Conservation (phyloP, 2,329 filamentous ascomycete species). For the Epichloe hybrida region DNA sequence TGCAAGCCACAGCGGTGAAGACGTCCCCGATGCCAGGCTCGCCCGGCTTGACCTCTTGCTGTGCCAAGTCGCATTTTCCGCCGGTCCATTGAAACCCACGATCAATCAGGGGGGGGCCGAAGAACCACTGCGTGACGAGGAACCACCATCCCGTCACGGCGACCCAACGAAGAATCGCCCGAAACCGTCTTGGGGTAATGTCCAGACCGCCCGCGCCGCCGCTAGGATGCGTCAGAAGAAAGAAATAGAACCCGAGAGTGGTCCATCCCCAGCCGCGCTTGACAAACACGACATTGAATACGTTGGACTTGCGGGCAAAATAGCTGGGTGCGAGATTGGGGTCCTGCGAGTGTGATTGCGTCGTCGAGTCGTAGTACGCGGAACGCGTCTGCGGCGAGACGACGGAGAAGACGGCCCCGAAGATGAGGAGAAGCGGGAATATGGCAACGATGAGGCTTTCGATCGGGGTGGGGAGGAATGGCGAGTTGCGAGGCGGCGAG, state of each 20-base stretch:
- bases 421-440: slow-evolving; percentile 65
- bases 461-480: slow-evolving; percentile 55
- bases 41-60: slow-evolving; percentile 32
- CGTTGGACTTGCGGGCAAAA: slow-evolving; percentile 85
- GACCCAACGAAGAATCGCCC: slow-evolving; percentile 54
- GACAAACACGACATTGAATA: slow-evolving; percentile 88
- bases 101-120: slow-evolving; percentile 82
- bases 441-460: slow-evolving; percentile 51
- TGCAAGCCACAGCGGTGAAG: slow-evolving; percentile 68
- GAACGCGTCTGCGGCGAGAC: slow-evolving; percentile 59
- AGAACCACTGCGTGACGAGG: slow-evolving; percentile 90
- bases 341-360: slow-evolving; percentile 50
- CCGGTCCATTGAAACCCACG: slow-evolving; percentile 80
- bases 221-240: slow-evolving; percentile 55
- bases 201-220: slow-evolving; percentile 17
- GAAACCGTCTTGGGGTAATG: slow-evolving; percentile 26
- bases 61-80: slow-evolving; percentile 59
- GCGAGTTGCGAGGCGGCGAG: slow-evolving; percentile 27
- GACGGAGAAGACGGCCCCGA: slow-evolving; percentile 69
- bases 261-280: slow-evolving; percentile 94
- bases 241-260: slow-evolving; percentile 56
- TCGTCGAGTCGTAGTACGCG: slow-evolving; percentile 45
- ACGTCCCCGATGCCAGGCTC: slow-evolving; percentile 34
- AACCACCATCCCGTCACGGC: slow-evolving; percentile 70
- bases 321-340: slow-evolving; percentile 56